These are phyloP conservation scores for Sapria himalayana DNA, from an alignment of 345 rosid species.

Conservation along the genomic window DNA sequence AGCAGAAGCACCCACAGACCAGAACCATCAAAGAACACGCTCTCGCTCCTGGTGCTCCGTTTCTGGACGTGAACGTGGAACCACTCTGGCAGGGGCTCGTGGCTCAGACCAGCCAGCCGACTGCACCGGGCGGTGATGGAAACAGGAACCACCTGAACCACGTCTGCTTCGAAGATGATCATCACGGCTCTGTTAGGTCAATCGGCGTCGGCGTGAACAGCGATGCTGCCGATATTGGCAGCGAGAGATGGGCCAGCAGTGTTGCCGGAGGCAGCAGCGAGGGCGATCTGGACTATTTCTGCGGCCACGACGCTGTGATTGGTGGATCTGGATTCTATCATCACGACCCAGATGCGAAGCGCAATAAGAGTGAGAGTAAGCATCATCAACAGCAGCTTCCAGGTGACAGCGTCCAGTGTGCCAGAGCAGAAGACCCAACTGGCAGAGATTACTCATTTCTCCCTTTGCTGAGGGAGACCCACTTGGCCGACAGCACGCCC, in stretches of 20 bases:
- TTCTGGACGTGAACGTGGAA: conserved; percentile 39
- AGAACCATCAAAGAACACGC: conserved; percentile 45
- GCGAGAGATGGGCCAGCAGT: conserved; percentile 75
- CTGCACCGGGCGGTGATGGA: conserved; percentile 37
- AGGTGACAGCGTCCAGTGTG: conserved; percentile 25
- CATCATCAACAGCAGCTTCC: conserved; percentile 19
- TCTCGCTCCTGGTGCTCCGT: conserved; percentile 57
- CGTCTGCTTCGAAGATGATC: conserved; percentile 58
- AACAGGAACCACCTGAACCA: conserved; percentile 33
- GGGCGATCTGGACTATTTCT: conserved; percentile 67
- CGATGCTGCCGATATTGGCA: conserved; percentile 86
- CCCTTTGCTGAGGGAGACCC: conserved; percentile 42
- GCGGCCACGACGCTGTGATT: conserved; percentile 35
- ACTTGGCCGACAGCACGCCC: conserved; percentile 39
- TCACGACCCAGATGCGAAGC: conserved; percentile 33
- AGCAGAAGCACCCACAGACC: conserved; percentile 42
- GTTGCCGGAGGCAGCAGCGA: conserved; percentile 88
- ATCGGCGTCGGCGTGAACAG: conserved; percentile 93
- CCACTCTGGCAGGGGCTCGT: conserved; percentile 98
- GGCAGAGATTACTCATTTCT: conserved; percentile 65
- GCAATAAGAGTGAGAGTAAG: conserved; percentile 26
- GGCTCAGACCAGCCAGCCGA: conserved; percentile 53
- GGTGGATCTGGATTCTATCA: conserved; percentile 31
- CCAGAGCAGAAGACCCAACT: conserved; percentile 26
- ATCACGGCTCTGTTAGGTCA: conserved; percentile 81